Conservation (phyloP, 371 early-diverging fungal genomes). For the Rhizopus delemar region DNA sequence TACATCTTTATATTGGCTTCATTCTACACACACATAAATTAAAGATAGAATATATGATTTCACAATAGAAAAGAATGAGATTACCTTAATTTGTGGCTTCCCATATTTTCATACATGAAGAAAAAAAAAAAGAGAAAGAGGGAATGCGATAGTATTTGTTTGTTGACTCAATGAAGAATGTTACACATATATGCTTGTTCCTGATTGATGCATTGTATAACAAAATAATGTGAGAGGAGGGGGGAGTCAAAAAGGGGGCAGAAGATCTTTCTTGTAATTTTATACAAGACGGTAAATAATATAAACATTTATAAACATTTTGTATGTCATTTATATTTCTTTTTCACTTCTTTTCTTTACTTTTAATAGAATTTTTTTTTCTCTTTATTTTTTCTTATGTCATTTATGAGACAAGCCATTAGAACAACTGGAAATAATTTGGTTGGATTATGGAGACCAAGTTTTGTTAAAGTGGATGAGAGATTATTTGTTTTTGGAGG, state of each 20-base stretch:
- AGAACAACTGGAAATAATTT: constrained; percentile 62
- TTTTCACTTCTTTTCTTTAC: constrained; percentile 6
- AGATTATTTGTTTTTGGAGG: constrained; percentile 65
- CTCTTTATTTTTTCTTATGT: constrained; percentile 10
- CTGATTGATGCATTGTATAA: background rate
- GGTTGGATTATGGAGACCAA: constrained; percentile 67
- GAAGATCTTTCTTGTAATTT: background rate
- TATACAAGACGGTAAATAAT: background rate
- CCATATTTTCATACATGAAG: background rate
- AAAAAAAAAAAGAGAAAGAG: background rate
- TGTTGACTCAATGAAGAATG: constrained; percentile 1
- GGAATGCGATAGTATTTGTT: background rate
- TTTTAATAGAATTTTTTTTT: constrained; percentile 1
- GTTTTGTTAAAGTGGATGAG: constrained; percentile 62
- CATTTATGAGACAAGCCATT: constrained; percentile 43
- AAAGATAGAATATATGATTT: too few species aligned
- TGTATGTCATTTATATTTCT: background rate
- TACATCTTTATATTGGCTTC: constrained; percentile 1
- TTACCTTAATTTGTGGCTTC: too few species aligned
- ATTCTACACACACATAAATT: too few species aligned
- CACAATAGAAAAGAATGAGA: background rate
- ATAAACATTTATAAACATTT: background rate
- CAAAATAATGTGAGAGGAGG: background rate
- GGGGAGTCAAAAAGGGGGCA: background rate
- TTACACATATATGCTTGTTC: constrained; percentile 8